phyloP scores from a whole-genome alignment of 202 grass and related monocot genomes.

The Dendrocalamus latiflorus region DNA sequence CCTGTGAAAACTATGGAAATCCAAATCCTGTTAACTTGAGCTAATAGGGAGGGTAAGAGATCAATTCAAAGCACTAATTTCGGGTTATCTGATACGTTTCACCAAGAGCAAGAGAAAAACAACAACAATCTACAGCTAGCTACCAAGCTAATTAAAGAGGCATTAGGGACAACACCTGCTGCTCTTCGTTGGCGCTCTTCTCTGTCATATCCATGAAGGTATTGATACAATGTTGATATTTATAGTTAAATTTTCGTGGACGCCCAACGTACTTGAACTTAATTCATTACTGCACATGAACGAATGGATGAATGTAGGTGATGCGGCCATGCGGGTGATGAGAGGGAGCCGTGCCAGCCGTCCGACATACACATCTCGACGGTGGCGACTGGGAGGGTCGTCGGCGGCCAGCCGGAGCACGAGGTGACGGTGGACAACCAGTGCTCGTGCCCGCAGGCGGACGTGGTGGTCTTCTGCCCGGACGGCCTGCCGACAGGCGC shows the following conservation, averaged over 20 bases:
- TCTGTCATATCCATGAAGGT: neutral
- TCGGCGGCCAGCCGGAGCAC: neutral
- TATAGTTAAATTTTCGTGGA: neutral
- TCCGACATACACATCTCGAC: constrained; percentile 1
- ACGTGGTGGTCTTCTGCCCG: neutral
- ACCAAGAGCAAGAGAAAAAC: neutral
- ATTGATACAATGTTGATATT: neutral
- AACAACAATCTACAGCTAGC: neutral
- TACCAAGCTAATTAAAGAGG: neutral
- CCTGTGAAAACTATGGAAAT: neutral
- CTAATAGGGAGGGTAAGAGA: neutral
- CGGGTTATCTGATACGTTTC: neutral
- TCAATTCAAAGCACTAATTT: neutral
- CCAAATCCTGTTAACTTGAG: neutral
- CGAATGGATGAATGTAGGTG: neutral
- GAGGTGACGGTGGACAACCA: neutral
- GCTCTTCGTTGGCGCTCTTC: neutral
- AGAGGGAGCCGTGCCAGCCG: no score
- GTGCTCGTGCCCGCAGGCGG: neutral
- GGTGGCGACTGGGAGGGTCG: neutral
- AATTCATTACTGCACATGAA: neutral
- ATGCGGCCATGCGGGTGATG: no score
- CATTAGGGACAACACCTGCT: neutral
- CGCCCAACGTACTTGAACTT: neutral
- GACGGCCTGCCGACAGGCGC: neutral